Conservation (phyloP, 768 basidiomycete genomes). For the Phlegmacium glaucopus region DNA sequence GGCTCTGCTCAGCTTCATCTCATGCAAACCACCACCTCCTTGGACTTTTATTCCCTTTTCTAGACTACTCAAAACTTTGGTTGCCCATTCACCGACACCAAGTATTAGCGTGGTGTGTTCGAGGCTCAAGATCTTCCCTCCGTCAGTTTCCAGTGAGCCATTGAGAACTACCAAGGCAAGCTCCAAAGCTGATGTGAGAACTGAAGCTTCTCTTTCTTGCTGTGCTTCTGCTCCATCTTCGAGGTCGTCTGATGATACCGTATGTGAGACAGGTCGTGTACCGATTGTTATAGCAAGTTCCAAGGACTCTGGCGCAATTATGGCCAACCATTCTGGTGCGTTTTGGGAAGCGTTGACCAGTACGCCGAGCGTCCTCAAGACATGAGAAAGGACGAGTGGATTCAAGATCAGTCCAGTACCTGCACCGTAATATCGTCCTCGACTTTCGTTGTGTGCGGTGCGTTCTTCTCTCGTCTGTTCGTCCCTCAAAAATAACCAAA, state of each 20-base stretch:
- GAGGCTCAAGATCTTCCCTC: constrained; percentile 66
- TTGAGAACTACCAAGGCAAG: constrained; percentile 75
- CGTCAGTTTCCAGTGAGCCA: constrained; percentile 71
- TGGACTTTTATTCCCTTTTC: constrained; percentile 61
- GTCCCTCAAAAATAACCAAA: constrained; percentile 92
- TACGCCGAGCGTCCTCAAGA: constrained; percentile 72
- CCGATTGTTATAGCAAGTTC: constrained; percentile 84
- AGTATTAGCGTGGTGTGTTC: constrained; percentile 74
- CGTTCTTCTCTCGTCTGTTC: constrained; percentile 74
- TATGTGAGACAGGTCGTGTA: constrained; percentile 52
- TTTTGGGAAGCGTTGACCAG: constrained; percentile 82
- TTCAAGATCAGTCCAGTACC: constrained; percentile 84
- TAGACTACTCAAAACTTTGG: constrained; percentile 56
- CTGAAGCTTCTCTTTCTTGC: constrained; percentile 53
- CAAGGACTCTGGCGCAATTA: constrained; percentile 78
- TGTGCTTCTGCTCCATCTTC: constrained; percentile 29
- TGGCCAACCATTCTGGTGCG: constrained; percentile 74
- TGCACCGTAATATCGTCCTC: constrained; percentile 61
- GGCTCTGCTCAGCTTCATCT: constrained; percentile 58
- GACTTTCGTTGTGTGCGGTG: constrained; percentile 51
- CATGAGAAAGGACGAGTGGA: constrained; percentile 71
- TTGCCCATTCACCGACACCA: constrained; percentile 79
- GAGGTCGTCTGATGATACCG: constrained; percentile 28
- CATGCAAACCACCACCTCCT: constrained; percentile 65
- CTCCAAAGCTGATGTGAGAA: constrained; percentile 75